Base-by-base conservation (phyloP, 2,329 filamentous ascomycete species). In the Arthrobotrys entomopaga region DNA sequence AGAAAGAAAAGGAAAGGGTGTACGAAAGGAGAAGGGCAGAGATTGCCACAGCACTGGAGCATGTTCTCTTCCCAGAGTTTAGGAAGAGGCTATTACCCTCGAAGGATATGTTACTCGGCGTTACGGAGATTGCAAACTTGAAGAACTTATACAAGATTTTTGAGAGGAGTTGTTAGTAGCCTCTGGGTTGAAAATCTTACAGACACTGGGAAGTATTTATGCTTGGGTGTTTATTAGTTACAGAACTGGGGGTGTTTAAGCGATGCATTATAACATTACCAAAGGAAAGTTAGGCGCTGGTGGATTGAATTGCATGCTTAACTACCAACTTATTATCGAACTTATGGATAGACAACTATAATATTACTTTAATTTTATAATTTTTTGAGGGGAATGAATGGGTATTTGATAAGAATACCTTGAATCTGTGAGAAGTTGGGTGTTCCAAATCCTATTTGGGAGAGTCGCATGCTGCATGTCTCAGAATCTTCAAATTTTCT, bases 71-170 rank as follows among this genome's bases (percentile, higher is more conserved):
- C 78, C 95, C 95, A 0, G 92, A 93, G 0, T 91, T 97, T 79
- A 92, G 92, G 80, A 85, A 90, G 3, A 86, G 93, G 67, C 82
- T 99, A 53, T 88, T 98, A 65, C 93, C 92, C 19, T 97, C 95
- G 7, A 90, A 87, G 77, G 85, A 86, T 3, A 82, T 98, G 78
- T 87, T 96, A 82, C 87, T 89, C 58, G 90, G 88, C 0, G 88
- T 97, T 10, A 83, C 96, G 53, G 94, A 99, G 82, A 88, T 97
- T 56, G 94, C 95, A 1, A 92, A 96, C 82, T 82, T 98, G 71
- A 98, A 97, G 81, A 93, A 93, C 0, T 80, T 99, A 69, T 99
- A 99, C 81, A 85, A 91, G 52, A 93, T 98, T 1, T 99, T 99
- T 84, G 95, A 99, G 82, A 85, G 95, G 64, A 98, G 95, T 81